A percentile compares a stretch with the other conserved stretches of the same genome.
These are phyloP conservation scores for Staphylotrichum longicolle DNA, from an alignment of 495 filamentous ascomycete genomes.

Conservation along the genomic window DNA sequence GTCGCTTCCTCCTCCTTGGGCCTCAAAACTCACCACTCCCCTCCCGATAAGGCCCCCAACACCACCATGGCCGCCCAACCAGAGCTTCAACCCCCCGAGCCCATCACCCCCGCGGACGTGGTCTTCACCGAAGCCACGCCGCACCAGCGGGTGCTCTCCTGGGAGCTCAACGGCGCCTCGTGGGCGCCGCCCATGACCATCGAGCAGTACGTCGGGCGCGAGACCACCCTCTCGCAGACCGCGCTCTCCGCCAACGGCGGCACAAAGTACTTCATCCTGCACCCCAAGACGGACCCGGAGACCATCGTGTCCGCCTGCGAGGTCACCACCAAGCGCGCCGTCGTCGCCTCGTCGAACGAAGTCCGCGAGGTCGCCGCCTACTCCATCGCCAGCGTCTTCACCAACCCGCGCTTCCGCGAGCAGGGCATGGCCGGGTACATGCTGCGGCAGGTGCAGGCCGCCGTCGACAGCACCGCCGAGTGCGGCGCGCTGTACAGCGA, in stretches of 20 bases:
- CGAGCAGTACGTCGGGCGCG: conserved; percentile 24
- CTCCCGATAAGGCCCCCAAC: background rate
- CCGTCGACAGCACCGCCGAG: conserved; percentile 11
- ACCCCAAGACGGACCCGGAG: conserved; percentile 21
- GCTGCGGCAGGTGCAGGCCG: conserved; percentile 19
- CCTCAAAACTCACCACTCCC: no score
- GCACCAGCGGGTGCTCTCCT: conserved; percentile 24
- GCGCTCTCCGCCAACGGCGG: conserved; percentile 21
- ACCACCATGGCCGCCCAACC: background rate
- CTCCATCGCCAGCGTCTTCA: conserved; percentile 27
- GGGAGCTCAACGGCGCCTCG: conserved; percentile 27
- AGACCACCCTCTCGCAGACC: conserved; percentile 22
- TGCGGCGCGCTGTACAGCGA: conserved; percentile 25
- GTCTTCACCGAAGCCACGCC: conserved; percentile 23
- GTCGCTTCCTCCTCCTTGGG: no score
- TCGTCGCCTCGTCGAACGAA: background rate
- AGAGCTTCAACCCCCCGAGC: background rate
- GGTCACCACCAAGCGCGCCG: conserved; percentile 18
- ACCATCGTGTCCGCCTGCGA: conserved; percentile 27
- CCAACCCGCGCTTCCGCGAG: conserved; percentile 20
- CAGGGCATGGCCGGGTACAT: conserved; percentile 23
- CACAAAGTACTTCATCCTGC: conserved; percentile 25
- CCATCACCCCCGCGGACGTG: conserved; percentile 13
- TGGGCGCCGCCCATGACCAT: conserved; percentile 27
- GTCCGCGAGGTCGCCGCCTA: conserved; percentile 12